Percentiles rank a stretch among this genome's conserved stretches.
phyloP scores from a whole-genome alignment of 1,284 basidiomycete genomes.

The Sporisorium exsertum region DNA sequence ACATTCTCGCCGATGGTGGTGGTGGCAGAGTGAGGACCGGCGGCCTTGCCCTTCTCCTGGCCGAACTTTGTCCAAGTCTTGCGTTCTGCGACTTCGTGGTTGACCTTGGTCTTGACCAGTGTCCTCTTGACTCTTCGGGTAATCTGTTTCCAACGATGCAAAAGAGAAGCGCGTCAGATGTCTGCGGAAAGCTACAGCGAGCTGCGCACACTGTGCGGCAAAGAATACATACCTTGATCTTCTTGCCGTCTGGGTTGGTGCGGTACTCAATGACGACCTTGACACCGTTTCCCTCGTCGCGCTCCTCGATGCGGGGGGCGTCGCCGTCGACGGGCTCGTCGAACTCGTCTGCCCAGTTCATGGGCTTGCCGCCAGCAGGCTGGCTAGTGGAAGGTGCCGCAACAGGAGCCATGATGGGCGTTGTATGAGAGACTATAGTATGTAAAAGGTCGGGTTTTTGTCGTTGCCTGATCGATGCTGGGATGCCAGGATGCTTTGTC shows the following conservation, averaged over 20 bases:
- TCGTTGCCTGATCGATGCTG: constrained; percentile 4
- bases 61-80: constrained; percentile 96
- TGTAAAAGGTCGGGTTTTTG: not conserved
- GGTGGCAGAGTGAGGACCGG: constrained; percentile 85
- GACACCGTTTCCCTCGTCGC: constrained; percentile 89
- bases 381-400: constrained; percentile 45
- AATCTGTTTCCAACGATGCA: constrained; percentile 65
- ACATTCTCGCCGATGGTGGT: constrained; percentile 96
- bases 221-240: constrained; percentile 76
- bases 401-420: constrained; percentile 43
- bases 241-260: constrained; percentile 91
- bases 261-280: constrained; percentile 85
- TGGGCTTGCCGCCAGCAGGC: constrained; percentile 48
- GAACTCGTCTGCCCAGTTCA: constrained; percentile 69
- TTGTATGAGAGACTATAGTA: constrained; percentile 1
- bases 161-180: not conserved
- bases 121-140: constrained; percentile 88
- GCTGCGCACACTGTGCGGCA: constrained; percentile 69
- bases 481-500: constrained; percentile 12
- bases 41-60: constrained; percentile 84
- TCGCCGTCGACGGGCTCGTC: constrained; percentile 55
- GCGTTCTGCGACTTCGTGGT: constrained; percentile 91
- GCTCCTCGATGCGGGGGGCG: constrained; percentile 70
- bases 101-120: constrained; percentile 90
- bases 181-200: not conserved